Evolutionary conservation across 306 rosid genomes (phyloP).

Genomic region (Heteromeles arbutifolia): DNA sequence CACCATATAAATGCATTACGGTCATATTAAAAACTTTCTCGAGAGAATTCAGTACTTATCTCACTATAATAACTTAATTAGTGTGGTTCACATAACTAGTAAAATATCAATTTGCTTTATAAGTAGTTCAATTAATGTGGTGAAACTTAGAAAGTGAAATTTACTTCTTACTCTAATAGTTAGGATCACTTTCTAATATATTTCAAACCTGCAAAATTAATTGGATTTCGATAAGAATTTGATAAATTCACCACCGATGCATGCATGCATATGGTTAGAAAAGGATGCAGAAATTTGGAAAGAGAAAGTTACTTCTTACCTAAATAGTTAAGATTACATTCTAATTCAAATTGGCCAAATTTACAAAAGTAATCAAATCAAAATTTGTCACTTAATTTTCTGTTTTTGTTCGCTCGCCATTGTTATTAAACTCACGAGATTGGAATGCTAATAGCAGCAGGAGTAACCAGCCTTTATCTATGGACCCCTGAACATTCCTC

Average conservation of each 20-base stretch:
- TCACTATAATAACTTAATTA: too few species aligned
- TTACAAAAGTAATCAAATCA: background rate
- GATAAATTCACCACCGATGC: background rate
- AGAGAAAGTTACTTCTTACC: background rate
- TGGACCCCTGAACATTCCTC: slow-evolving; percentile 67
- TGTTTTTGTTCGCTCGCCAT: background rate
- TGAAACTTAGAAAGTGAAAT: too few species aligned
- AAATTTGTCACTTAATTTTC: background rate
- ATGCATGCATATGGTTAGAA: background rate
- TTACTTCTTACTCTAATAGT: too few species aligned
- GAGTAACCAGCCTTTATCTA: slow-evolving; percentile 31
- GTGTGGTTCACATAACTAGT: too few species aligned
- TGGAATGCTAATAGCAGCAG: slow-evolving; percentile 14
- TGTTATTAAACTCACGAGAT: slow-evolving; percentile 82
- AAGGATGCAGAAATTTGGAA: background rate
- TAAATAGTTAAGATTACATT: background rate
- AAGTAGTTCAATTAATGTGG: too few species aligned
- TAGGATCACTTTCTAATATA: too few species aligned
- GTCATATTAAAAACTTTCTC: too few species aligned
- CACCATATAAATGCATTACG: too few species aligned
- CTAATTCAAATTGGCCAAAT: background rate
- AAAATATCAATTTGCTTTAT: too few species aligned
- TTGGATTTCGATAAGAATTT: background rate
- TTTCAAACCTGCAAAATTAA: background rate
- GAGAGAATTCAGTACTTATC: too few species aligned